Evolutionary conservation across 768 basidiomycete species (phyloP).

Genomic region (Pleurotus citrinopileatus): DNA sequence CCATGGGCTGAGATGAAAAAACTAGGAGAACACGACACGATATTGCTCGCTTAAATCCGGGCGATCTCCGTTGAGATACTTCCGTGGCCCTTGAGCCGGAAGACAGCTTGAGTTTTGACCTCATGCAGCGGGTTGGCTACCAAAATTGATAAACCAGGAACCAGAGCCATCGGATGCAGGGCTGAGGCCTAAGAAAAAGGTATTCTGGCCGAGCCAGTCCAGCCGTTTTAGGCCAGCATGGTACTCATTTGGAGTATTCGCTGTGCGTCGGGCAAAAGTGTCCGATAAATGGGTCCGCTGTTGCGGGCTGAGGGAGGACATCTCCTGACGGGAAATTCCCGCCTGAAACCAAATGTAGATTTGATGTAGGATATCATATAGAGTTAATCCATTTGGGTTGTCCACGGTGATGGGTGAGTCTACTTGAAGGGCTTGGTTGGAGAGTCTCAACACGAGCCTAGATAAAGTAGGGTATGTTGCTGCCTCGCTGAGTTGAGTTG

Average conservation of each 20-base stretch:
- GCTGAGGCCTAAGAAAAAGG: constrained; percentile 16
- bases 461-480: constrained; percentile 11
- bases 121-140: constrained; percentile 5
- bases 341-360: constrained; percentile 14
- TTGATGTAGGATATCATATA: constrained; percentile 14
- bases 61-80: not conserved
- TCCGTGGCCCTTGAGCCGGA: not conserved
- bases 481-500: constrained; percentile 11
- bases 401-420: constrained; percentile 5
- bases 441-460: constrained; percentile 9
- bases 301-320: constrained; percentile 7
- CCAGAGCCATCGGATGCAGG: constrained; percentile 15
- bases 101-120: not conserved
- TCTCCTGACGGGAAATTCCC: constrained; percentile 15
- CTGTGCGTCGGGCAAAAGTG: constrained; percentile 14
- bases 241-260: constrained; percentile 7
- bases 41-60: no score
- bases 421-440: constrained; percentile 3
- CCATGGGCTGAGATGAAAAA: not conserved
- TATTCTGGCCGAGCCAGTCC: constrained; percentile 15
- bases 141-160: constrained; percentile 13
- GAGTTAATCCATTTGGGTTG: constrained; percentile 17
- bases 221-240: constrained; percentile 16
- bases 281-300: constrained; percentile 6
- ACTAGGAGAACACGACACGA: no score